Evolutionary conservation across 2,329 filamentous ascomycete genomes (phyloP).

Genomic region (Biscogniauxia marginata): DNA sequence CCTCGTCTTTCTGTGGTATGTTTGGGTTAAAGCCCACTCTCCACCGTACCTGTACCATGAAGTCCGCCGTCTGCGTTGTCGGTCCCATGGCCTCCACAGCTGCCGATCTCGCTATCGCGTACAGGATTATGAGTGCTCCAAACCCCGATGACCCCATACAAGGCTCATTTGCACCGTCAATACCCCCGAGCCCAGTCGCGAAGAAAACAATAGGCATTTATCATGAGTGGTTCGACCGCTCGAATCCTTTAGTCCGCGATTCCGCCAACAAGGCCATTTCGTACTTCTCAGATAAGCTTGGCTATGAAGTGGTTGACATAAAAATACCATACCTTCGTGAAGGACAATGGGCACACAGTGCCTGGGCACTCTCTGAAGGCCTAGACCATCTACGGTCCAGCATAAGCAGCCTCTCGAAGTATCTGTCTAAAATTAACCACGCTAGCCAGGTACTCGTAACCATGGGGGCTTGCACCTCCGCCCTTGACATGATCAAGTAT

Average conservation of each 20-base stretch:
- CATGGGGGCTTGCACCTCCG: constrained; percentile 62
- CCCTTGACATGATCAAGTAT: constrained; percentile 68
- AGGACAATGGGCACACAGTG: constrained; percentile 73
- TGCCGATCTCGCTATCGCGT: constrained; percentile 77
- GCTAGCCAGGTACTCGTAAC: constrained; percentile 70
- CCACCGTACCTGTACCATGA: constrained; percentile 61
- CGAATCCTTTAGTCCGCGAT: constrained; percentile 61
- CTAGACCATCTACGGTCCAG: constrained; percentile 46
- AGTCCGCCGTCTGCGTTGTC: constrained; percentile 58
- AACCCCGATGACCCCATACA: constrained; percentile 63
- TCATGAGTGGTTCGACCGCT: constrained; percentile 65
- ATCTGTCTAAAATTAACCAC: constrained; percentile 57
- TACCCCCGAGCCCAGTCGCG: constrained; percentile 39
- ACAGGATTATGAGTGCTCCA: constrained; percentile 73
- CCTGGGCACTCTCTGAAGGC: constrained; percentile 75
- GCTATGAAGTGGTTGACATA: constrained; percentile 57
- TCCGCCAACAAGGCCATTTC: constrained; percentile 60
- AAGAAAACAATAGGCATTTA: constrained; percentile 70
- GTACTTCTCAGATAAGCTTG: constrained; percentile 46
- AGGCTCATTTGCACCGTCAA: constrained; percentile 60
- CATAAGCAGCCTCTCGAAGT: constrained; percentile 44
- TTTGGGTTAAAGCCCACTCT: constrained; percentile 82
- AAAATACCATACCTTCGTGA: constrained; percentile 65
- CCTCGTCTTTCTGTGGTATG: constrained; percentile 71
- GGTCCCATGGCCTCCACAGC: constrained; percentile 77